These are phyloP conservation scores for Solanum pennellii DNA, from an alignment of 257 asterid genomes.

Conservation along the genomic window DNA sequence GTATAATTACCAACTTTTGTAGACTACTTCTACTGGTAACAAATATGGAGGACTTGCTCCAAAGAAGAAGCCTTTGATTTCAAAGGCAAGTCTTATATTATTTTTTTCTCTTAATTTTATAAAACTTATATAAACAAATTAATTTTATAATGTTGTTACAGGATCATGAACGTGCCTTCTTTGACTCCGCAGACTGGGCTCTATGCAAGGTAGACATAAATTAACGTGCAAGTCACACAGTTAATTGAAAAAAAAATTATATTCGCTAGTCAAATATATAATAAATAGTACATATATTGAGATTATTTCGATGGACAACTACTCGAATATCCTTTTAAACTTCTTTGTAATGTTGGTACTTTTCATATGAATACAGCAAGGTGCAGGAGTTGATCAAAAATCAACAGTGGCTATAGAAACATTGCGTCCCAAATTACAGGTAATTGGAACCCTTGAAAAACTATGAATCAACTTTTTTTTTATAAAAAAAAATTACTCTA, in stretches of 20 bases:
- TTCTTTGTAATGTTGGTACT: not conserved
- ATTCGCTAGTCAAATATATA: not conserved
- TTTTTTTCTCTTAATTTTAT: not conserved
- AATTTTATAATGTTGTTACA: not conserved
- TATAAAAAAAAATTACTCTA: too few relatives aligned
- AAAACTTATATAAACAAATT: not conserved
- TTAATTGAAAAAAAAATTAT: too few relatives aligned
- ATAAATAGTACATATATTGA: too few relatives aligned
- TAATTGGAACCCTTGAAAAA: not conserved
- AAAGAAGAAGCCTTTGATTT: slow-evolving; percentile 73
- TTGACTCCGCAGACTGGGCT: slow-evolving; percentile 94
- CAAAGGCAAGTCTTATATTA: slow-evolving; percentile 38
- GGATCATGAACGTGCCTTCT: slow-evolving; percentile 77
- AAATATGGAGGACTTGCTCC: slow-evolving; percentile 69
- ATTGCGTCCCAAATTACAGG: slow-evolving; percentile 68
- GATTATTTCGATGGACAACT: not conserved
- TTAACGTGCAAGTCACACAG: not conserved
- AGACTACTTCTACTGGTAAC: slow-evolving; percentile 34
- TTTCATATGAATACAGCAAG: slow-evolving; percentile 42
- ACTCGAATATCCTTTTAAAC: not conserved
- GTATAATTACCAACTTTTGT: not conserved
- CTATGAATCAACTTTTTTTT: not conserved
- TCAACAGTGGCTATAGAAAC: slow-evolving; percentile 60
- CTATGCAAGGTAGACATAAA: slow-evolving; percentile 45
- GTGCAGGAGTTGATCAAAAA: slow-evolving; percentile 43